A percentile compares a stretch with the other conserved stretches of the same genome.
Conservation (phyloP, 352 stramenopile genomes). For the Blastocystis hominis region DNA sequence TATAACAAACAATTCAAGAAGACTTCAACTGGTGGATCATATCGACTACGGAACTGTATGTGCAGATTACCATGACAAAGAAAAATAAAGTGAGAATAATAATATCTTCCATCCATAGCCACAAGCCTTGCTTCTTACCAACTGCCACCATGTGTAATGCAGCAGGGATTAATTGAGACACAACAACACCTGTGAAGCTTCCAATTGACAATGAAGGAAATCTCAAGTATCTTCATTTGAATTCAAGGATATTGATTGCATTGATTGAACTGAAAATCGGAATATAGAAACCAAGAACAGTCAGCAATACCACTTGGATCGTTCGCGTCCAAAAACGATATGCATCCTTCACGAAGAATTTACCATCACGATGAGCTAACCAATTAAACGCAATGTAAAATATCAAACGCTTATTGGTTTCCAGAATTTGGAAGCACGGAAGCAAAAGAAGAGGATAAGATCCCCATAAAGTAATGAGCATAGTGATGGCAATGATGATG, state of each 20-base stretch:
- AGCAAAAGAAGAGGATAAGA: constrained; percentile 4
- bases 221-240: background rate
- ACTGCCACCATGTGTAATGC: background rate
- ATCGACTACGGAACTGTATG: background rate
- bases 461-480: background rate
- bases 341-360: constrained; percentile 1
- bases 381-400: background rate
- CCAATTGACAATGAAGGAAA: background rate
- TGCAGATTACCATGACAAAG: constrained; percentile 28
- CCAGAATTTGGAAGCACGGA: constrained; percentile 24
- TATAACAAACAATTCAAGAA: background rate
- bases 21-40: background rate
- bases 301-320: background rate
- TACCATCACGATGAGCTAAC: background rate
- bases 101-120: background rate
- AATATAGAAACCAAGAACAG: constrained; percentile 1
- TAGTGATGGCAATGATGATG: background rate
- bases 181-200: constrained; percentile 17
- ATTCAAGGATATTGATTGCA: constrained; percentile 36
- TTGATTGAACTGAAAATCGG: constrained; percentile 17
- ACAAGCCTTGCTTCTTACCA: background rate
- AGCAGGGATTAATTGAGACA: constrained; percentile 5
- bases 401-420: background rate
- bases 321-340: constrained; percentile 25
- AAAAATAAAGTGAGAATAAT: background rate